Conservation (phyloP, 306 rosid species). For the Cicer arietinum region DNA sequence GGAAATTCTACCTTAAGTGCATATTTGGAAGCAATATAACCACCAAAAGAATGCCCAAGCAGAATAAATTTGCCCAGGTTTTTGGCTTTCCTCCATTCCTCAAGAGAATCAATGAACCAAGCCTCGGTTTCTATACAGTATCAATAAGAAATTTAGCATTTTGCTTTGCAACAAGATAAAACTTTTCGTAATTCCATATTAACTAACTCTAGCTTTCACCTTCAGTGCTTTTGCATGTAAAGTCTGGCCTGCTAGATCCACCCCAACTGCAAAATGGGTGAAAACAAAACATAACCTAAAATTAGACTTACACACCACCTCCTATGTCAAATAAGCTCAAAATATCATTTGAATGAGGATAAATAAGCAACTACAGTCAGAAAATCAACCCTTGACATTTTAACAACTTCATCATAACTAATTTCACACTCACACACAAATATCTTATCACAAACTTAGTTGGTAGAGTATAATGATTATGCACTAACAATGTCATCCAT, state of each 20-base stretch:
- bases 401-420: background rate
- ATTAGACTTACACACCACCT: background rate
- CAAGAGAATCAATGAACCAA: slow-evolving; percentile 95
- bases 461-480: background rate
- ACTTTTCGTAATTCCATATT: slow-evolving; percentile 21
- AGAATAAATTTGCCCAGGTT: slow-evolving; percentile 81
- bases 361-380: background rate
- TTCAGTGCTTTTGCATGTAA: slow-evolving; percentile 94
- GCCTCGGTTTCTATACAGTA: slow-evolving; percentile 82
- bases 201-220: slow-evolving; percentile 58
- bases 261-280: slow-evolving; percentile 80
- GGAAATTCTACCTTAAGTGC: slow-evolving; percentile 76
- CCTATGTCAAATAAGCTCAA: background rate
- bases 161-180: slow-evolving; percentile 37
- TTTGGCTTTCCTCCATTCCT: slow-evolving; percentile 98
- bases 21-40: slow-evolving; percentile 92
- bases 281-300: background rate
- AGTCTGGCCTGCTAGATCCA: slow-evolving; percentile 99
- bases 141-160: slow-evolving; percentile 45
- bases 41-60: slow-evolving; percentile 98
- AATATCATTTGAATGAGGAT: background rate
- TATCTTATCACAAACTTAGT: too few species aligned
- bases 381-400: background rate
- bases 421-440: too few species aligned
- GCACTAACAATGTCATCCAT: background rate